Base-by-base conservation (phyloP, 805 yeast species). In the Metschnikowia rubicola region DNA sequence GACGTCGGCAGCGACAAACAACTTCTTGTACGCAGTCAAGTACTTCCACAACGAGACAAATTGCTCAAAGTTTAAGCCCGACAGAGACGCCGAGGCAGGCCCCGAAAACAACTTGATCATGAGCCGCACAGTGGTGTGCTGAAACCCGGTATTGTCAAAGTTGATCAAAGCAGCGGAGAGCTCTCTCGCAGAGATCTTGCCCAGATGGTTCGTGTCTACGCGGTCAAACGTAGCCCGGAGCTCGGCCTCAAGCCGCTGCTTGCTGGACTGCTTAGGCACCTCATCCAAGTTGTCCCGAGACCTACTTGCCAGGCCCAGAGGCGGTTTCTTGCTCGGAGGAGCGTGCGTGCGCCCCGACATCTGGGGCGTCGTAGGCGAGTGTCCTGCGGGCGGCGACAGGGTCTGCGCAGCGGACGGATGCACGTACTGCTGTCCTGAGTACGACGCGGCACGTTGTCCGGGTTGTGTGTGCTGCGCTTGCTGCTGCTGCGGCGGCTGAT, bases 21-120 rank as follows among this genome's bases (percentile, higher is more conserved):
- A 68, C 59, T 77, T 80, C 47, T 83, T 77, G 80, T 88, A 84
- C 40, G 84, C 84, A 17, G 79, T 69, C 37, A 84, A 66, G 54
- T 84, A 82, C 57, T 82, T 80, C 88, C 88, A 83, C 46, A 84
- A 66, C 49, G 81, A 80, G 43, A 78, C 79, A 57, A 84, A 84
- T 63, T 84, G 90, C 41, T 74, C 79, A 52, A 80, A 81, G 40
- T 75, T 73, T 44, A 70, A 56, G 7, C 60, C 58, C 2, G 62
- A 44, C 6, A 59, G 50, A 10, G 59, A 54, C 28, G 53, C 57
- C 21, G 62, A 45, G 21, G 55, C 52, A 31, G 59, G 48, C 29
- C 53, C 54, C 54, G 82, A 83, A 60, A 84, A 84, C 57, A 84
- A 64, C 58, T 77, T 74, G 50, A 84, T 78, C 85, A 84, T 83